These are phyloP conservation scores for Taxawa tesnikishii DNA, from an alignment of 2,329 filamentous ascomycete species.

Conservation along the genomic window DNA sequence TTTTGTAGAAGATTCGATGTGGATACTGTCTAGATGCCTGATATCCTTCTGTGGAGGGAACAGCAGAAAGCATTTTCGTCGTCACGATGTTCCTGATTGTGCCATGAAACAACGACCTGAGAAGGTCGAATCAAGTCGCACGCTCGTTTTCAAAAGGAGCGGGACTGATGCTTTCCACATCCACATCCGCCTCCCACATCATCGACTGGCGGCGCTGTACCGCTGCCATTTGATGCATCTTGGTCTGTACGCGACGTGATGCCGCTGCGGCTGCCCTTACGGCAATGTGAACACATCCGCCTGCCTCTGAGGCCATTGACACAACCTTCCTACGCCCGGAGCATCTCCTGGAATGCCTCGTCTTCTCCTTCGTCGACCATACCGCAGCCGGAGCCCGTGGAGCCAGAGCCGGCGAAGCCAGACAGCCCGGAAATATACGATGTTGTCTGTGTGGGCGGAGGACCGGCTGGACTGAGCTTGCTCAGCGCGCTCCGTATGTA, in stretches of 20 bases:
- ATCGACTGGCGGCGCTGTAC: background rate
- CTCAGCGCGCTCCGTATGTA: constrained; percentile 25
- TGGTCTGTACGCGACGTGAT: constrained; percentile 2
- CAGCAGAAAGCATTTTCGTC: too few relatives aligned
- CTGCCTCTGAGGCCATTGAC: background rate
- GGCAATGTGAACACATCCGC: constrained; percentile 5
- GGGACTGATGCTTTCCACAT: background rate
- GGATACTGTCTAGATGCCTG: too few relatives aligned
- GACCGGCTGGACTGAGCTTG: constrained; percentile 64
- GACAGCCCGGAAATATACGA: constrained; percentile 64
- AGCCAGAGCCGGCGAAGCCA: background rate
- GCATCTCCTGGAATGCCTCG: too few relatives aligned
- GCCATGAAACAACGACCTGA: too few relatives aligned
- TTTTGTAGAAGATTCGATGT: too few relatives aligned
- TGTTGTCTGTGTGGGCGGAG: constrained; percentile 83
- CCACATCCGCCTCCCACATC: background rate
- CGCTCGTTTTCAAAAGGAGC: too few relatives aligned
- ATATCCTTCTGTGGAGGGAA: too few relatives aligned
- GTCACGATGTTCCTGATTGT: too few relatives aligned
- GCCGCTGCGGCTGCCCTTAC: constrained; percentile 5
- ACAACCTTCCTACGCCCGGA: too few relatives aligned
- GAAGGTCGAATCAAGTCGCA: too few relatives aligned
- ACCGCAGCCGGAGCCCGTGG: background rate
- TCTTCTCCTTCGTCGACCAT: constrained; percentile 3
- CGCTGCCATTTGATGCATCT: background rate